Evolutionary conservation across 768 basidiomycete species (phyloP).

Genomic region (Leccinum barrowsii): DNA sequence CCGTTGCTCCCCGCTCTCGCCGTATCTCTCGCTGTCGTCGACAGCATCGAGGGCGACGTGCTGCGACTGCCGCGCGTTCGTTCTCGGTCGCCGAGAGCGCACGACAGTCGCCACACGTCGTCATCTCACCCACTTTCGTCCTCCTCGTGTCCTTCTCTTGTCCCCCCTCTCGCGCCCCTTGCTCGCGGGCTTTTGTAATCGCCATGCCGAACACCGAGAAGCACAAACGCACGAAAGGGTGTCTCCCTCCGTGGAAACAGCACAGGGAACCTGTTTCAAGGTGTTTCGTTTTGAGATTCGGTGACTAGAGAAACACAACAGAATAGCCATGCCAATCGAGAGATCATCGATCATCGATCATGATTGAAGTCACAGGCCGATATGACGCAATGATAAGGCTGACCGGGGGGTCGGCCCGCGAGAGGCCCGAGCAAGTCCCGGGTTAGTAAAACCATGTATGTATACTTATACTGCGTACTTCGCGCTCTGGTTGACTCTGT

Average conservation of each 20-base stretch:
- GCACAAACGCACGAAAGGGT: not conserved
- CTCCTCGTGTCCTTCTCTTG: no score
- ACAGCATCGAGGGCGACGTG: not conserved
- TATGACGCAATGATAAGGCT: not conserved
- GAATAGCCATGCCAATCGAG: not conserved
- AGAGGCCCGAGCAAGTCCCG: not conserved
- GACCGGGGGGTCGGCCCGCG: not conserved
- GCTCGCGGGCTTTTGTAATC: no score
- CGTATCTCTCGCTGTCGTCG: no score
- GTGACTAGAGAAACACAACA: not conserved
- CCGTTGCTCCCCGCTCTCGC: not conserved
- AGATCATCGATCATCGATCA: not conserved
- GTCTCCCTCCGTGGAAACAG: not conserved
- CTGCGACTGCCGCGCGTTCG: no score
- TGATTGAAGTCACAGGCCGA: not conserved
- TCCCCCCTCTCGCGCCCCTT: no score
- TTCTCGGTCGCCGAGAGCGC: no score
- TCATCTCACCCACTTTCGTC: no score
- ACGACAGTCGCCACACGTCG: no score
- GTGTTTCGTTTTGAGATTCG: not conserved
- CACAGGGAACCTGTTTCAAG: not conserved
- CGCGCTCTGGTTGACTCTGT: not conserved
- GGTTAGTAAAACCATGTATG: not conserved
- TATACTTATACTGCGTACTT: not conserved
- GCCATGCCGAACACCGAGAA: not conserved